Evolutionary conservation across 2,329 filamentous ascomycete species (phyloP).

Genomic region (Ophiocordyceps robertsii): DNA sequence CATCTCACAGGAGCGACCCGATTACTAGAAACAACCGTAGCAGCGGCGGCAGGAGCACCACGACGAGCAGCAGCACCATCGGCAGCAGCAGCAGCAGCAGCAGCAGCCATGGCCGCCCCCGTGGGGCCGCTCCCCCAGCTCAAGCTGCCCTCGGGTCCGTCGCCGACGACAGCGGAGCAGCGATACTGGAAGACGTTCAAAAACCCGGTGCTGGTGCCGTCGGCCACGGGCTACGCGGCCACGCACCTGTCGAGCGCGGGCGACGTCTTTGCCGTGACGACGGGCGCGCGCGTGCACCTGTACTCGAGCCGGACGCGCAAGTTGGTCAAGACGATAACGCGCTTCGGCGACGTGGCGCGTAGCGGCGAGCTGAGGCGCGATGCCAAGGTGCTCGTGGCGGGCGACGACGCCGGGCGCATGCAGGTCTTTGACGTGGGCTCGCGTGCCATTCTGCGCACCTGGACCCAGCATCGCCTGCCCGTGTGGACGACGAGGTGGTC

Average conservation of each 20-base stretch:
- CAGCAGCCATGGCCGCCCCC: conserved; percentile 55
- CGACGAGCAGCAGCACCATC: not conserved
- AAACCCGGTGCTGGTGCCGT: conserved; percentile 79
- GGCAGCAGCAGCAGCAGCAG: conserved; percentile 2
- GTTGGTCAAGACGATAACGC: conserved; percentile 82
- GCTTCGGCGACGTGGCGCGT: conserved; percentile 84
- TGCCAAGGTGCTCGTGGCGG: conserved; percentile 77
- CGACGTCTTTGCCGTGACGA: conserved; percentile 85
- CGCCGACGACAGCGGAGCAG: conserved; percentile 79
- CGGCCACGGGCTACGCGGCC: conserved; percentile 77
- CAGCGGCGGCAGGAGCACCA: too few species aligned
- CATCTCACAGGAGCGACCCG: too few species aligned
- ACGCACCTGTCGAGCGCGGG: conserved; percentile 73
- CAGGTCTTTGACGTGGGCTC: conserved; percentile 90
- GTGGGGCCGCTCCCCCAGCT: conserved; percentile 68
- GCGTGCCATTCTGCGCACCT: conserved; percentile 86
- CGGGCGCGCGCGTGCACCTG: conserved; percentile 82
- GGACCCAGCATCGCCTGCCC: conserved; percentile 87
- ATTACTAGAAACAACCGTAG: too few species aligned
- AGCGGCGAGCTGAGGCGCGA: conserved; percentile 81
- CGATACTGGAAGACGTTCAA: conserved; percentile 94
- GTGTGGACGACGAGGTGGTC: conserved; percentile 89
- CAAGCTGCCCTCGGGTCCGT: conserved; percentile 72
- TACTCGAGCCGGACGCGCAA: conserved; percentile 89
- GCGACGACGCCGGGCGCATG: conserved; percentile 81